Percentiles rank a stretch among this genome's conserved stretches.
phyloP scores from a whole-genome alignment of 495 filamentous ascomycete genomes.

The Chaetomium fimeti region DNA sequence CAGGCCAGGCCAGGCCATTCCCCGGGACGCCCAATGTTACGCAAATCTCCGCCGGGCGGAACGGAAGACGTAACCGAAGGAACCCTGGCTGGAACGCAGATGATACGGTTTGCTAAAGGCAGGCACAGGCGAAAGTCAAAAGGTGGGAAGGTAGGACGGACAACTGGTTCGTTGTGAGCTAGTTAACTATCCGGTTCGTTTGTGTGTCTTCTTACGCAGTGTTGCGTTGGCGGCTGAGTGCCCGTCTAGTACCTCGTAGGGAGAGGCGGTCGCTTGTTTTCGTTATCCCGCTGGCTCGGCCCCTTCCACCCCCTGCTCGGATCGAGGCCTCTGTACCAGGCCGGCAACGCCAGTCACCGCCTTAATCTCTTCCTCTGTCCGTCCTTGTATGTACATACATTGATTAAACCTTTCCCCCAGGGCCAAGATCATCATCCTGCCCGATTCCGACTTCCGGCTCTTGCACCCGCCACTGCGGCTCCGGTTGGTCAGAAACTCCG shows the following conservation, averaged over 20 bases:
- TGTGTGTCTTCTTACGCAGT: not conserved
- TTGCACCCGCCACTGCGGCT: constrained; percentile 12
- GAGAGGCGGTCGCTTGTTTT: not conserved
- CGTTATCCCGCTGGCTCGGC: not conserved
- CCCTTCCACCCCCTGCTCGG: not conserved
- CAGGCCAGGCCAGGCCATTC: not conserved
- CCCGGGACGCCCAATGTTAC: not conserved
- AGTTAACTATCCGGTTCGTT: not conserved
- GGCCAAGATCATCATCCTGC: not conserved
- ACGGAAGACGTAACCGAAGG: not conserved
- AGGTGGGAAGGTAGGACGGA: too few species aligned
- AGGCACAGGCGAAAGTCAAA: not conserved
- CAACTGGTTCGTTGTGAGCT: not conserved
- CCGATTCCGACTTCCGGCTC: not conserved
- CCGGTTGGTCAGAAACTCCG: constrained; percentile 19
- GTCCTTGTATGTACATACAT: not conserved
- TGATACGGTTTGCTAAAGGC: not conserved
- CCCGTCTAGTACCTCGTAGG: not conserved
- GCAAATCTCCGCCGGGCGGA: not conserved
- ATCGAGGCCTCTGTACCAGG: not conserved
- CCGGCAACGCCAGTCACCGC: not conserved
- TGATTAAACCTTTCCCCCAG: not conserved
- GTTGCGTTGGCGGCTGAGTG: not conserved
- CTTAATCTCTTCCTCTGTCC: not conserved
- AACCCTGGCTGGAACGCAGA: not conserved